phyloP scores from a whole-genome alignment of 2,329 filamentous ascomycete species.

The Acrocalymma vagum region DNA sequence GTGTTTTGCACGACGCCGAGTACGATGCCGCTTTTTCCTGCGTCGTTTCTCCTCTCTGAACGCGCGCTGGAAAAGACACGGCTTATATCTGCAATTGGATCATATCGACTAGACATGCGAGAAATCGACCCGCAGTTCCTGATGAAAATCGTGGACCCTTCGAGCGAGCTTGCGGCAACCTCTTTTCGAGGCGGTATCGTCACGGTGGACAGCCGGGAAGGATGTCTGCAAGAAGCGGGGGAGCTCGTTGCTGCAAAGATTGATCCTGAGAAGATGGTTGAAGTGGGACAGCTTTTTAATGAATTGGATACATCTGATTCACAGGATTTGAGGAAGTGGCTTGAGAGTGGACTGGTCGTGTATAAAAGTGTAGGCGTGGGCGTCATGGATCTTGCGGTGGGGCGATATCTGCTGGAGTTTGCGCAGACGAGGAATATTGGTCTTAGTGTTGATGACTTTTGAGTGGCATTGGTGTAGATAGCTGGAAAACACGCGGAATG shows the following conservation, averaged over 20 bases:
- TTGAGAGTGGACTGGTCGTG: constrained; percentile 51
- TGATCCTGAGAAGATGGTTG: constrained; percentile 16
- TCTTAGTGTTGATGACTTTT: constrained; percentile 18
- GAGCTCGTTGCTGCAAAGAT: constrained; percentile 55
- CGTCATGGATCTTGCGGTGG: constrained; percentile 60
- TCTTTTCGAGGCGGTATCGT: constrained; percentile 22
- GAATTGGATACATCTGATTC: constrained; percentile 24
- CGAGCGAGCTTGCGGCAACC: too few species aligned
- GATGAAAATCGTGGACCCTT: constrained; percentile 19
- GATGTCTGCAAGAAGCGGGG: constrained; percentile 56
- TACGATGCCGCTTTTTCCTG: constrained; percentile 53
- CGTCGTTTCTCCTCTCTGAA: constrained; percentile 37
- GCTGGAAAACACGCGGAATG: too few species aligned
- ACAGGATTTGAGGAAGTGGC: constrained; percentile 21
- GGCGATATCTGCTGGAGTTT: constrained; percentile 27
- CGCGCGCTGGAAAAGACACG: constrained; percentile 14
- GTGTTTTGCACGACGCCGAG: constrained; percentile 62
- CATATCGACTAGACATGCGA: constrained; percentile 52
- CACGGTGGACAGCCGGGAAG: constrained; percentile 43
- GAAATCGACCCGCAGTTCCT: constrained; percentile 58
- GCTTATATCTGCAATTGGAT: constrained; percentile 39
- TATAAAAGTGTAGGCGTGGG: constrained; percentile 63
- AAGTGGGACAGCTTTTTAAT: constrained; percentile 12
- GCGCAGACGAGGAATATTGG: constrained; percentile 21
- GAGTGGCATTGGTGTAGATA: too few species aligned